Conservation (phyloP, 257 asterid genomes). For the Cruciata laevipes region DNA sequence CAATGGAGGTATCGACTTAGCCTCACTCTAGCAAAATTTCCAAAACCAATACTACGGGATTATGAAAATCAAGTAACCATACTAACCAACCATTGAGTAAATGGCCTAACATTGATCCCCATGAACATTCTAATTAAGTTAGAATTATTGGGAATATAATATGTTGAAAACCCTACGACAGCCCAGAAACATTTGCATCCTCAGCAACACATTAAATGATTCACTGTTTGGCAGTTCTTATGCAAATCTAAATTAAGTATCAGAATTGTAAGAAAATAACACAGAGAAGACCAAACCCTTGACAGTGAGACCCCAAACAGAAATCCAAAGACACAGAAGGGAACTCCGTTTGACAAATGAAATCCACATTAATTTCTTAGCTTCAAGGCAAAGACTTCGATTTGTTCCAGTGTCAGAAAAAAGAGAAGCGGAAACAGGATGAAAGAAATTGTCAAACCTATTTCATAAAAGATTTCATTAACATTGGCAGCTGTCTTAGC, state of each 20-base stretch:
- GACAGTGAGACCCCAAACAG: not conserved
- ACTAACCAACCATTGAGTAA: not conserved
- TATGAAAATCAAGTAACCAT: not conserved
- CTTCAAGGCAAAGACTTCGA: not conserved
- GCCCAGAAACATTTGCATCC: not conserved
- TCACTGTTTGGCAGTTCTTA: not conserved
- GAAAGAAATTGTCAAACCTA: slow-evolving; percentile 17
- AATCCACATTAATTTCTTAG: not conserved
- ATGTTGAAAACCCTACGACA: not conserved
- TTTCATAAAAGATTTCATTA: slow-evolving; percentile 33
- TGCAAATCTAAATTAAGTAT: not conserved
- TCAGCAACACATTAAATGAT: not conserved
- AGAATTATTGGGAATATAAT: not conserved
- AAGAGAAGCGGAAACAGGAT: not conserved
- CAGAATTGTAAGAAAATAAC: not conserved
- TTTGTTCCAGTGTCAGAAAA: not conserved
- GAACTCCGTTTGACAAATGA: not conserved
- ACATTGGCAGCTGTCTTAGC: slow-evolving; percentile 38
- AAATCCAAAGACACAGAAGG: not conserved
- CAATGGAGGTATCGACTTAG: not conserved
- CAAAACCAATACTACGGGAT: not conserved
- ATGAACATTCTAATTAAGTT: not conserved
- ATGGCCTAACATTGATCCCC: not conserved
- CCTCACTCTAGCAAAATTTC: not conserved
- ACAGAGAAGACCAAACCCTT: not conserved